Conservation (phyloP, 108 stramenopile species). For the Poteriospumella lacustris region DNA sequence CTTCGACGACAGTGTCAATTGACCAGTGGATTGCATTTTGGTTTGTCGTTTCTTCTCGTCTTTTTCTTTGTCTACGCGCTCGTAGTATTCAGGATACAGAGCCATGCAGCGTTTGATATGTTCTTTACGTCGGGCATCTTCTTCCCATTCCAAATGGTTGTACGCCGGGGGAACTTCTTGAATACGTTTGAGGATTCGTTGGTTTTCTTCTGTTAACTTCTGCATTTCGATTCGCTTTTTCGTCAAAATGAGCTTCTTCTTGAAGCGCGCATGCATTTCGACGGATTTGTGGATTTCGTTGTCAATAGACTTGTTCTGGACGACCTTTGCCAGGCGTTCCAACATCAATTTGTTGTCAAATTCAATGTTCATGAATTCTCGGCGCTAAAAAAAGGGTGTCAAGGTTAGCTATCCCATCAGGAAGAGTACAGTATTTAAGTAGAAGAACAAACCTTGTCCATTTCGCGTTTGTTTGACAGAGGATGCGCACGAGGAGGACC, state of each 20-base stretch:
- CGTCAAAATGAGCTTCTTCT: background rate
- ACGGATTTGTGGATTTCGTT: constrained; percentile 11
- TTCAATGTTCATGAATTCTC: constrained; percentile 11
- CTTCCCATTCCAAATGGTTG: constrained; percentile 30
- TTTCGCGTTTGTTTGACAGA: background rate
- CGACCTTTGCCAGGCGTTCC: constrained; percentile 21
- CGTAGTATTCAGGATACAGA: constrained; percentile 14
- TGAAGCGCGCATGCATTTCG: constrained; percentile 2
- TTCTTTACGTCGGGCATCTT: constrained; percentile 12
- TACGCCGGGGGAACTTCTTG: constrained; percentile 22
- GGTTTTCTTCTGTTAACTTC: constrained; percentile 24
- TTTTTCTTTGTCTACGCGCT: background rate
- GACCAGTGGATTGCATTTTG: background rate
- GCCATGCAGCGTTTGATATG: constrained; percentile 2
- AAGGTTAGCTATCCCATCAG: background rate
- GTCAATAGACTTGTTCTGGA: constrained; percentile 22
- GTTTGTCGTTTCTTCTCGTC: background rate
- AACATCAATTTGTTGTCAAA: constrained; percentile 26
- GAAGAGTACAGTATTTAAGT: background rate
- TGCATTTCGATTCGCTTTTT: constrained; percentile 26
- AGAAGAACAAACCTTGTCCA: constrained; percentile 3
- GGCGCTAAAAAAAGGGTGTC: background rate
- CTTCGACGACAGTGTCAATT: background rate
- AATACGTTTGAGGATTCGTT: constrained; percentile 24
- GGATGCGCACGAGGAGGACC: constrained; percentile 11